Percentiles rank a stretch among this genome's conserved stretches.
phyloP scores from a whole-genome alignment of 441 rosid species.

The Iberis amara region DNA sequence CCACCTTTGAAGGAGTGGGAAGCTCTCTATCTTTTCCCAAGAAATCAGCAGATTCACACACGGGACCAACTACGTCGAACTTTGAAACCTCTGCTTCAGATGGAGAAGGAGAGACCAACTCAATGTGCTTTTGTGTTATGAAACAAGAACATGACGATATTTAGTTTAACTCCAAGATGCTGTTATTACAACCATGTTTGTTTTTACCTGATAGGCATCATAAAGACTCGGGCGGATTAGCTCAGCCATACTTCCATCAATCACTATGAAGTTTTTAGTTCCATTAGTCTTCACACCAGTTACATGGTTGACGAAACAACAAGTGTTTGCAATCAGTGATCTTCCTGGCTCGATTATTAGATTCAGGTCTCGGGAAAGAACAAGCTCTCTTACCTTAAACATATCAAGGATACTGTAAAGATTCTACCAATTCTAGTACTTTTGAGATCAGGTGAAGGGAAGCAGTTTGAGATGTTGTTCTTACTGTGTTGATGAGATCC shows the following conservation, averaged over 20 bases:
- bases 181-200: background rate
- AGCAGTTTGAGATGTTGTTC: slow-evolving; percentile 22
- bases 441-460: background rate
- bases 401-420: background rate
- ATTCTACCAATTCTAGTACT: slow-evolving; percentile 4
- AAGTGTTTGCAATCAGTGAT: slow-evolving; percentile 88
- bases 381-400: slow-evolving; percentile 76
- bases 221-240: slow-evolving; percentile 98
- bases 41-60: slow-evolving; percentile 98
- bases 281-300: slow-evolving; percentile 98
- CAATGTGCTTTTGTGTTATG: slow-evolving; percentile 59
- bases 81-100: slow-evolving; percentile 53
- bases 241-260: slow-evolving; percentile 98
- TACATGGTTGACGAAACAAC: slow-evolving; percentile 83
- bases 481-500: slow-evolving; percentile 91
- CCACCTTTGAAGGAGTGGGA: slow-evolving; percentile 76
- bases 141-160: slow-evolving; percentile 20
- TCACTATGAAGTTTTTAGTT: slow-evolving; percentile 79
- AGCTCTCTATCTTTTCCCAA: slow-evolving; percentile 93
- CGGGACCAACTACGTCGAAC: slow-evolving; percentile 96
- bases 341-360: slow-evolving; percentile 98
- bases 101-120: slow-evolving; percentile 76
- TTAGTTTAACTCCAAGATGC: slow-evolving; percentile 6
- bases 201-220: slow-evolving; percentile 87
- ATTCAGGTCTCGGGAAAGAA: slow-evolving; percentile 65